These are phyloP conservation scores for Lactarius vividus DNA, from an alignment of 768 basidiomycete genomes.

Conservation along the genomic window DNA sequence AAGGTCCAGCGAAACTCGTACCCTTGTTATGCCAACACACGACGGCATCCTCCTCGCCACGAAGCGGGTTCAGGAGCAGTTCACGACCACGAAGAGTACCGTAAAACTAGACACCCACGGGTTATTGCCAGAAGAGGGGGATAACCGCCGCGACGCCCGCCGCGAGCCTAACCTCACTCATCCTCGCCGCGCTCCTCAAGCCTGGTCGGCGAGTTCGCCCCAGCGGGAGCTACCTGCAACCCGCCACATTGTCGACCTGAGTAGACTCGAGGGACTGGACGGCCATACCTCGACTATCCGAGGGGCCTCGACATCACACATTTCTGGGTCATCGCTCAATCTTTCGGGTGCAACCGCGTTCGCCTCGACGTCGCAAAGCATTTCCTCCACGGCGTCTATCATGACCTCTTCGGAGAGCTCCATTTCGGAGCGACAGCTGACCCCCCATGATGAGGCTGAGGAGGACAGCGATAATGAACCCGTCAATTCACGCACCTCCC, in stretches of 20 bases:
- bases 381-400: neutral
- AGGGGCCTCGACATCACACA: neutral
- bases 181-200: slow-evolving; percentile 1
- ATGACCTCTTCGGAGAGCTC: neutral
- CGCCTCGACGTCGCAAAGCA: neutral
- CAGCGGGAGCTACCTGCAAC: neutral
- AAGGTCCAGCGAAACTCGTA: slow-evolving; percentile 15
- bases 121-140: slow-evolving; percentile 15
- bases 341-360: neutral
- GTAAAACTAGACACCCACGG: slow-evolving; percentile 11
- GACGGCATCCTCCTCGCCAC: slow-evolving; percentile 62
- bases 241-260: slow-evolving; percentile 19
- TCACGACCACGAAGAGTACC: slow-evolving; percentile 32
- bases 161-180: neutral
- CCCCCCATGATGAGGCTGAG: slow-evolving; percentile 17
- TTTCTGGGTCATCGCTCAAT: neutral
- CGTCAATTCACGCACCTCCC: slow-evolving; percentile 34
- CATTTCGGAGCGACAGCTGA: slow-evolving; percentile 11
- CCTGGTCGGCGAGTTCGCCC: neutral
- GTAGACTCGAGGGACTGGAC: slow-evolving; percentile 15
- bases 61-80: slow-evolving; percentile 71
- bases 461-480: slow-evolving; percentile 29
- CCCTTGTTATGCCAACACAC: slow-evolving; percentile 17
- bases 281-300: slow-evolving; percentile 1
- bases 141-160: slow-evolving; percentile 10